Conservation (phyloP, 192 early-diverging fungal species). For the Kickxella alabastrina region DNA sequence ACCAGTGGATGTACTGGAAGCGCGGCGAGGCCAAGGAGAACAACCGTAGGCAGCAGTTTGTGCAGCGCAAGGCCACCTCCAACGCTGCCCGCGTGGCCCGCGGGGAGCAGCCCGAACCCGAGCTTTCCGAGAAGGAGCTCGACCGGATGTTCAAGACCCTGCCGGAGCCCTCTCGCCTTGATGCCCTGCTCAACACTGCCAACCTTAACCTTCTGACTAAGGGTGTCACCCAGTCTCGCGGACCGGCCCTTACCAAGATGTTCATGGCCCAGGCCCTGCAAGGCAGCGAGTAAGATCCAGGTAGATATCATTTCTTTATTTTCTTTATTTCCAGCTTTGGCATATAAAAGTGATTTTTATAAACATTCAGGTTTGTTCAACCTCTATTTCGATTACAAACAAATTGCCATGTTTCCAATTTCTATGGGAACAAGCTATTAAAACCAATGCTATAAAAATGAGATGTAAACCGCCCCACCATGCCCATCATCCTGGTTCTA, state of each 20-base stretch:
- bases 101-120: conserved; percentile 70
- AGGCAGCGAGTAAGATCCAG: conserved; percentile 8
- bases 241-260: conserved; percentile 91
- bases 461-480: no score
- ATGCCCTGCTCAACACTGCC: conserved; percentile 81
- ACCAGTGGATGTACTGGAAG: conserved; percentile 95
- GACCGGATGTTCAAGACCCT: conserved; percentile 62
- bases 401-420: no score
- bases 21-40: conserved; percentile 85
- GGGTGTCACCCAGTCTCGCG: conserved; percentile 90
- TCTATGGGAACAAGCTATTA: no score
- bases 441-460: no score
- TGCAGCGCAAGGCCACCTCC: conserved; percentile 65
- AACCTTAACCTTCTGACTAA: conserved; percentile 92
- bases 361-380: no score
- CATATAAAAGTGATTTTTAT: no score
- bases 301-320: no score
- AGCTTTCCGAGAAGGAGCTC: conserved; percentile 64
- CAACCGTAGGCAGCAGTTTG: conserved; percentile 62
- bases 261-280: conserved; percentile 77
- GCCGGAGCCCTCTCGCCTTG: conserved; percentile 87
- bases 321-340: no score
- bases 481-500: no score
- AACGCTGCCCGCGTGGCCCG: conserved; percentile 63
- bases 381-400: no score